These are phyloP conservation scores for Dendrobium huoshanense DNA, from an alignment of 106 monocot species.

Conservation along the genomic window DNA sequence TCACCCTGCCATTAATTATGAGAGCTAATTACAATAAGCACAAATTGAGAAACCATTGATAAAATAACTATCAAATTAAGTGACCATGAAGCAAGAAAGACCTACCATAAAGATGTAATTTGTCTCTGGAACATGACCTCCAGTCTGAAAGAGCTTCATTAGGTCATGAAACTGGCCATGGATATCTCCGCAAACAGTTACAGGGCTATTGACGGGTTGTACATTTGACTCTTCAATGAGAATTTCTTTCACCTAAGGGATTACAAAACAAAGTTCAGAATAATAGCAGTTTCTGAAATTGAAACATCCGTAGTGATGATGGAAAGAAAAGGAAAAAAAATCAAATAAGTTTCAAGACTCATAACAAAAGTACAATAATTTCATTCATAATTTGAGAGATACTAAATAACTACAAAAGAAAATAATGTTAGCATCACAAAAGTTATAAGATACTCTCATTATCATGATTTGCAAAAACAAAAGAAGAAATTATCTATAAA, in stretches of 20 bases:
- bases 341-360: not conserved
- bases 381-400: not conserved
- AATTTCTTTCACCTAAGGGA: conserved; percentile 33
- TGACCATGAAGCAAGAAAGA: not conserved
- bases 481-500: not conserved
- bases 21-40: conserved; percentile 7
- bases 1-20: conserved; percentile 43
- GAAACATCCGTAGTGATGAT: not conserved
- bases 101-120: conserved; percentile 78
- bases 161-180: conserved; percentile 83
- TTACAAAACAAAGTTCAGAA: not conserved
- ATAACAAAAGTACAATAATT: not conserved
- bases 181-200: conserved; percentile 76
- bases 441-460: not conserved
- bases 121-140: conserved; percentile 82
- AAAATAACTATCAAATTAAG: conserved; percentile 5
- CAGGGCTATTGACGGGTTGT: conserved; percentile 77
- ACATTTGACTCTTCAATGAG: conserved; percentile 82
- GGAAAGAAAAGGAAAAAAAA: not conserved
- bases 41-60: not conserved
- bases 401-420: not conserved
- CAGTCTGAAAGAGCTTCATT: conserved; percentile 82
- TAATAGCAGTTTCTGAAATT: not conserved
- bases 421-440: not conserved
- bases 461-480: not conserved